Percentiles rank a stretch among this genome's conserved stretches.
Conservation (phyloP, 345 rosid genomes). For the Citrus sp. region DNA sequence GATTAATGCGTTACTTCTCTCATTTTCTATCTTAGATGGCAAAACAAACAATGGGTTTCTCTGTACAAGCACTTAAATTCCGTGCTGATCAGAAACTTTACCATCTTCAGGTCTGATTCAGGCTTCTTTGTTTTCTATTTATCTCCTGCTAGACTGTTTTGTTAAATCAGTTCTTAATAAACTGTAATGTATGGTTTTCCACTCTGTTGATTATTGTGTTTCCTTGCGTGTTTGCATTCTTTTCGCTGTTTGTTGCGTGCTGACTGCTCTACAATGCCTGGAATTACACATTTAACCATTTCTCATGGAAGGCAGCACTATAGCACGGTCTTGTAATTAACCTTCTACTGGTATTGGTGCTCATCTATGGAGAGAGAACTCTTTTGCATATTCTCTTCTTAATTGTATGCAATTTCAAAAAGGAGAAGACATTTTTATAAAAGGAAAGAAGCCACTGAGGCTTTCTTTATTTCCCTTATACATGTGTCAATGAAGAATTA, state of each 20-base stretch:
- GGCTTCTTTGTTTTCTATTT: not conserved
- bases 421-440: not conserved
- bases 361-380: not conserved
- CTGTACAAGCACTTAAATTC: slow-evolving; percentile 70
- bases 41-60: slow-evolving; percentile 93
- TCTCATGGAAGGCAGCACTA: not conserved
- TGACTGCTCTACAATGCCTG: not conserved
- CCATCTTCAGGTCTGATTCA: slow-evolving; percentile 73
- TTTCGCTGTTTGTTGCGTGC: not conserved
- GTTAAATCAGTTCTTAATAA: not conserved
- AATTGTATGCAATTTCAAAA: not conserved
- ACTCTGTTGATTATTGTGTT: not conserved
- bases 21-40: slow-evolving; percentile 62
- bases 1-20: slow-evolving; percentile 2
- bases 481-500: not conserved
- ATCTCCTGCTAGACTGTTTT: not conserved
- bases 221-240: not conserved
- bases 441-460: not conserved
- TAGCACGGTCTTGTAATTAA: not conserved
- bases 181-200: not conserved
- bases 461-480: not conserved
- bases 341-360: not conserved
- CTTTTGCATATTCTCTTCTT: not conserved
- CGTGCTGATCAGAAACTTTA: slow-evolving; percentile 97
- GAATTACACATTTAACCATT: not conserved